phyloP scores from a whole-genome alignment of 2,329 filamentous ascomycete species.

The Decorospora gaudefroyi region DNA sequence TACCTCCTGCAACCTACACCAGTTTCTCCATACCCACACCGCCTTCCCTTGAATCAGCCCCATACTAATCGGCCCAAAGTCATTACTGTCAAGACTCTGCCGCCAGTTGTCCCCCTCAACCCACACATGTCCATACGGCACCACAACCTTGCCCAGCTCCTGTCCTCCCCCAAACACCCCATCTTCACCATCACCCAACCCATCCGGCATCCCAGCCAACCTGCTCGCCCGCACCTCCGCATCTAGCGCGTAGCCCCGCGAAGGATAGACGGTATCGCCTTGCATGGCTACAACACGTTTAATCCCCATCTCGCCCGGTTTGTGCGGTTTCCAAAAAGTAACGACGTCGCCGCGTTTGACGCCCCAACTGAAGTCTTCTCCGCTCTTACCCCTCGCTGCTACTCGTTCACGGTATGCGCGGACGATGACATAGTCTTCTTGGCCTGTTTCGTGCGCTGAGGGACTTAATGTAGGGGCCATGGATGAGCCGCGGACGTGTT shows the following conservation, averaged over 20 bases:
- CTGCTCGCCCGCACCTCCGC: conserved; percentile 8
- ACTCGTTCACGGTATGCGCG: conserved; percentile 24
- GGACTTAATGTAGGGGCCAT: conserved; percentile 56
- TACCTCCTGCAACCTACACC: conserved; percentile 55
- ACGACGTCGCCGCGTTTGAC: conserved; percentile 53
- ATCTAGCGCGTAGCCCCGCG: conserved; percentile 54
- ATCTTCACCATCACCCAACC: conserved; percentile 31
- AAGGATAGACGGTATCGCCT: conserved; percentile 70
- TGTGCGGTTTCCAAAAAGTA: conserved; percentile 59
- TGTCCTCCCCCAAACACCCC: conserved; percentile 17
- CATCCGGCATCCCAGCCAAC: conserved; percentile 33
- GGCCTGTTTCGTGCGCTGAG: conserved; percentile 46
- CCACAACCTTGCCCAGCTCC: conserved; percentile 53
- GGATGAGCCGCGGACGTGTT: conserved; percentile 48
- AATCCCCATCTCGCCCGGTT: conserved; percentile 70
- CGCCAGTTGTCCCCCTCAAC: conserved; percentile 85
- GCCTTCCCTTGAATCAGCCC: conserved; percentile 76
- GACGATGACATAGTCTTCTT: conserved; percentile 48
- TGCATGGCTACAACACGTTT: conserved; percentile 83
- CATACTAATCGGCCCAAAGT: conserved; percentile 81
- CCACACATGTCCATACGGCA: conserved; percentile 90
- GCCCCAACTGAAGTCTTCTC: conserved; percentile 9
- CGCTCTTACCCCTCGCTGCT: conserved; percentile 1
- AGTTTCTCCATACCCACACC: conserved; percentile 67
- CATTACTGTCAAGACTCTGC: conserved; percentile 80